Conservation (phyloP, 2,329 filamentous ascomycete genomes). For the Cladophialophora psammophila region DNA sequence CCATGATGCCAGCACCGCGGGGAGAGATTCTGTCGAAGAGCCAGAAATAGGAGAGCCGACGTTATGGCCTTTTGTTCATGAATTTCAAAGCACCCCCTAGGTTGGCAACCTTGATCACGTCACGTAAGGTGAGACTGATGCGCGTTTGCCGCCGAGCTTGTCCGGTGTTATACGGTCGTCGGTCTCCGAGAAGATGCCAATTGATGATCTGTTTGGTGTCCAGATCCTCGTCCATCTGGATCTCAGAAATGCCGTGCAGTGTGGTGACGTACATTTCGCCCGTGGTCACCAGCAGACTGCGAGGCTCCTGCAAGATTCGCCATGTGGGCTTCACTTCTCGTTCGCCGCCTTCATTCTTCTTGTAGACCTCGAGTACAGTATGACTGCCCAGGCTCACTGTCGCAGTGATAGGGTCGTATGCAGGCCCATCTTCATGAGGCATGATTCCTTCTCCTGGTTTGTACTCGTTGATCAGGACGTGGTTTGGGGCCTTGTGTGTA, state of each 20-base stretch:
- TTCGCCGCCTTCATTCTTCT: slow-evolving; percentile 54
- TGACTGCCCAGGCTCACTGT: slow-evolving; percentile 84
- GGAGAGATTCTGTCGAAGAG: slow-evolving; percentile 19
- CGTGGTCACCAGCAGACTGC: slow-evolving; percentile 70
- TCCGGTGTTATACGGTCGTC: slow-evolving; percentile 48
- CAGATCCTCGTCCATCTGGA: slow-evolving; percentile 69
- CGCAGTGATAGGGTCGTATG: slow-evolving; percentile 87
- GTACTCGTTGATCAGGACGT: slow-evolving; percentile 95
- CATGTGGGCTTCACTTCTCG: slow-evolving; percentile 47
- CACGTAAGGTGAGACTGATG: slow-evolving; percentile 73
- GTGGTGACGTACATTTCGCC: slow-evolving; percentile 62
- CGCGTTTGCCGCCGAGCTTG: slow-evolving; percentile 59
- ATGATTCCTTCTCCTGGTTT: slow-evolving; percentile 89
- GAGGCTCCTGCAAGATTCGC: slow-evolving; percentile 80
- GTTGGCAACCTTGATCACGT: slow-evolving; percentile 83
- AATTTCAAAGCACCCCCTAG: slow-evolving; percentile 60
- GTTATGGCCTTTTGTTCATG: slow-evolving; percentile 32
- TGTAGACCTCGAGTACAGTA: slow-evolving; percentile 79
- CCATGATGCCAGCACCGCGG: slow-evolving; percentile 64
- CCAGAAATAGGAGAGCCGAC: slow-evolving; percentile 5
- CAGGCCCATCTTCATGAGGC: slow-evolving; percentile 90
- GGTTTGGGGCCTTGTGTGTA: slow-evolving; percentile 80
- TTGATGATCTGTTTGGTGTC: slow-evolving; percentile 57
- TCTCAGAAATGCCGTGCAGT: slow-evolving; percentile 66
- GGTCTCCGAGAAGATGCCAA: slow-evolving; percentile 62